Percentiles rank a stretch among this genome's conserved stretches.
Evolutionary conservation across 257 asterid species (phyloP).

Genomic region (Nicotiana tabacum): DNA sequence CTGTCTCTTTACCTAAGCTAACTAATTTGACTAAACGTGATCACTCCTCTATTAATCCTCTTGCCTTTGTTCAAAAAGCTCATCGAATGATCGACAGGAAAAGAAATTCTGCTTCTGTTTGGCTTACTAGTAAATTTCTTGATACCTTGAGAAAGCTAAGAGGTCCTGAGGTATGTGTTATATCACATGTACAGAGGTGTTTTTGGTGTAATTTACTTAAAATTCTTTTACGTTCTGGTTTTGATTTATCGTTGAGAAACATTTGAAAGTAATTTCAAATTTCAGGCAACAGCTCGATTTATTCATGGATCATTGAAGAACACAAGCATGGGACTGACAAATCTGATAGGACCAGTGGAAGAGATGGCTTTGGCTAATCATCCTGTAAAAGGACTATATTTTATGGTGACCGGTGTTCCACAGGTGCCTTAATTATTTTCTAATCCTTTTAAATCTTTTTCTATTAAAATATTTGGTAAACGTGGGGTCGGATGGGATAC

Average conservation of each 20-base stretch:
- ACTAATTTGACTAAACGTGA: not conserved
- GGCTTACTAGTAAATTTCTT: slow-evolving; percentile 43
- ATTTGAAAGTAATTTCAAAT: no score
- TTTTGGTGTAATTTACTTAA: no score
- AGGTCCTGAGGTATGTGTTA: slow-evolving; percentile 55
- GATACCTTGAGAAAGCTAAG: slow-evolving; percentile 27
- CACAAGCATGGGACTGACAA: slow-evolving; percentile 52
- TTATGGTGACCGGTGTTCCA: slow-evolving; percentile 44
- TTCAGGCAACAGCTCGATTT: slow-evolving; percentile 16
- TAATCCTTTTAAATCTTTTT: not conserved
- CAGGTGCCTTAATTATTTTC: slow-evolving; percentile 28
- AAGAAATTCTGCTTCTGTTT: slow-evolving; percentile 45
- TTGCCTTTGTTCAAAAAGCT: slow-evolving; percentile 38
- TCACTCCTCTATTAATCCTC: slow-evolving; percentile 24
- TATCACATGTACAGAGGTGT: no score
- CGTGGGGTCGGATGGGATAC: no score
- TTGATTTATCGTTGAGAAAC: no score
- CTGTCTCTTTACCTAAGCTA: slow-evolving; percentile 41
- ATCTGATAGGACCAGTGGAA: slow-evolving; percentile 54
- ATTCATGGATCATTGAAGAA: slow-evolving; percentile 44
- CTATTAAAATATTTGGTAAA: no score
- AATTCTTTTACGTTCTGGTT: no score
- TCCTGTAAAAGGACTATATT: slow-evolving; percentile 50
- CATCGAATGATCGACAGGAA: slow-evolving; percentile 41
- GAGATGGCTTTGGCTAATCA: slow-evolving; percentile 35